phyloP scores from a whole-genome alignment of 345 rosid species.

The Eucalyptus marginata region DNA sequence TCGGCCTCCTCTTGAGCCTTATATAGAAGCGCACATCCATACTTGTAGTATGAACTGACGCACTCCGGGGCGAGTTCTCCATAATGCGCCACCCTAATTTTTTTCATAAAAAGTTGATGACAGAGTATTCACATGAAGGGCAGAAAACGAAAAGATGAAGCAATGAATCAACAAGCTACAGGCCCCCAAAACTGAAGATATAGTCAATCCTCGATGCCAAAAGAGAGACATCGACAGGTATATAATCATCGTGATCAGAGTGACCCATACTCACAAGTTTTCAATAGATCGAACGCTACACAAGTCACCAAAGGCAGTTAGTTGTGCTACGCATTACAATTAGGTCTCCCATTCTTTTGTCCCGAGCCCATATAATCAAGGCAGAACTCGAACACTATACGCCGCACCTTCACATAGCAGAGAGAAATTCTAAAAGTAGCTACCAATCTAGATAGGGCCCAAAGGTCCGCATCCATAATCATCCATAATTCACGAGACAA shows the following conservation, averaged over 20 bases:
- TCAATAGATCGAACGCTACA: neutral
- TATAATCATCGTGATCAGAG: neutral
- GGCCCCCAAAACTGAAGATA: neutral
- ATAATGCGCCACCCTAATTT: slow-evolving; percentile 41
- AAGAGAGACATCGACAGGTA: neutral
- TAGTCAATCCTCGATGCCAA: neutral
- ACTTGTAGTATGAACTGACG: slow-evolving; percentile 55
- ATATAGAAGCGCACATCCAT: slow-evolving; percentile 68
- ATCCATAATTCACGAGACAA: neutral
- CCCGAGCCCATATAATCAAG: neutral
- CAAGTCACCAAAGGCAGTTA: neutral
- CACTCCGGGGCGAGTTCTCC: slow-evolving; percentile 79
- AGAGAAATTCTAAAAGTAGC: neutral
- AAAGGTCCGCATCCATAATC: neutral
- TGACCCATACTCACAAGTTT: neutral
- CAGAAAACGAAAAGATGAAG: neutral
- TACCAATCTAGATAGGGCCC: neutral
- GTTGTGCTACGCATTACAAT: neutral
- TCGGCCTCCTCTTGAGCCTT: slow-evolving; percentile 95
- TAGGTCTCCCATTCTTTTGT: neutral
- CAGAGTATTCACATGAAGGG: neutral
- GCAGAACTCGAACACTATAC: neutral
- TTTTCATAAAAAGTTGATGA: neutral
- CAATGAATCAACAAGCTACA: neutral
- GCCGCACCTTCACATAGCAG: neutral